These are phyloP conservation scores for Trypanosoma cruzi DNA, from an alignment of 208 protist species.

Conservation along the genomic window DNA sequence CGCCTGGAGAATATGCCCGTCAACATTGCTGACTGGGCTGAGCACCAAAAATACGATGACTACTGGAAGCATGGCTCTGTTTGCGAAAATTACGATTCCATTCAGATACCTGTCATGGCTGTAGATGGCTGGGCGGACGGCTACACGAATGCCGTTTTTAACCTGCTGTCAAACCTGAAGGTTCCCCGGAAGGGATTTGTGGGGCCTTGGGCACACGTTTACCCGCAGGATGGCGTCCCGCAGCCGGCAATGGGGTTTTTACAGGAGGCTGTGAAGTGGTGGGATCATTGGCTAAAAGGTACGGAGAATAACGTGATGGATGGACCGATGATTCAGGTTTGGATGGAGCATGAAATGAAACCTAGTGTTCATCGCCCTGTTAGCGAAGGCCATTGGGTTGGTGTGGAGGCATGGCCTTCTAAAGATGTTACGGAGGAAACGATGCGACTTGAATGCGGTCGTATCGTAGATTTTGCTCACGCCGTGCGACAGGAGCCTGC, in stretches of 20 bases:
- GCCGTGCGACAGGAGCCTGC: slow-evolving; percentile 11
- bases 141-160: slow-evolving; percentile 66
- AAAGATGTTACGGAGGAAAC: slow-evolving; percentile 18
- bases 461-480: slow-evolving; percentile 24
- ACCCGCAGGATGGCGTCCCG: slow-evolving; percentile 60
- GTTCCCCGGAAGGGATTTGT: slow-evolving; percentile 59
- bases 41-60: slow-evolving; percentile 52
- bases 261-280: slow-evolving; percentile 56
- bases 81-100: slow-evolving; percentile 54
- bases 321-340: slow-evolving; percentile 48
- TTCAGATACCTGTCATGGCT: slow-evolving; percentile 51
- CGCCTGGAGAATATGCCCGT: slow-evolving; percentile 53
- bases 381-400: slow-evolving; percentile 50
- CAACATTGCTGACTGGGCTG: slow-evolving; percentile 48
- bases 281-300: slow-evolving; percentile 51
- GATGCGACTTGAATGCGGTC: slow-evolving; percentile 10
- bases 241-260: slow-evolving; percentile 62
- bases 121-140: slow-evolving; percentile 66
- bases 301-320: slow-evolving; percentile 37
- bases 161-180: slow-evolving; percentile 41
- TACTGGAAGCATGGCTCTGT: slow-evolving; percentile 72
- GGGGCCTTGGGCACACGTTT: slow-evolving; percentile 67
- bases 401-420: slow-evolving; percentile 39
- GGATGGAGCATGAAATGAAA: slow-evolving; percentile 47
- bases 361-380: slow-evolving; percentile 47